phyloP scores from a whole-genome alignment of 2,329 filamentous ascomycete genomes.

The Chaetomium strumarium region DNA sequence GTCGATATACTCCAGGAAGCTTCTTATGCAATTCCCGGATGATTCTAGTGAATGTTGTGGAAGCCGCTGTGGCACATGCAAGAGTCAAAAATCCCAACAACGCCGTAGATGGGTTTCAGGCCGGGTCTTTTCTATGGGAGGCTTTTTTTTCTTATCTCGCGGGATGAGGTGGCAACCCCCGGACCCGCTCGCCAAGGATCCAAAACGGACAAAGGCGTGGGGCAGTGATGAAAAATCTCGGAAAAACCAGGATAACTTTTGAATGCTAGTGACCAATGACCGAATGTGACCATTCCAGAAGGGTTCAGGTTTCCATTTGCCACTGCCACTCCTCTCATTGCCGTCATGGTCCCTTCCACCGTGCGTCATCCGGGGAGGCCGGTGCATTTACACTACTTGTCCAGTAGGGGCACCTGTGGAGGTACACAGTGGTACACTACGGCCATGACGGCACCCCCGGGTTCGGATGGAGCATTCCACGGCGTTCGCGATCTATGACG shows the following conservation, averaged over 20 bases:
- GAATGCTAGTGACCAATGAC: slow-evolving; percentile 10
- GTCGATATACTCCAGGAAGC: slow-evolving; percentile 8
- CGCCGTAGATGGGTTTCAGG: slow-evolving; percentile 1
- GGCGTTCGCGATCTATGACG: not conserved
- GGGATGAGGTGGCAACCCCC: slow-evolving; percentile 13
- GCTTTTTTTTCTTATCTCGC: slow-evolving; percentile 15
- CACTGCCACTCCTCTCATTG: not conserved
- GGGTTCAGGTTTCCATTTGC: not conserved
- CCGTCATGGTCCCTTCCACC: not conserved
- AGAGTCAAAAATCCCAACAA: slow-evolving; percentile 3
- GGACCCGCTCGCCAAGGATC: slow-evolving; percentile 8
- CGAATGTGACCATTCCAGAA: not conserved
- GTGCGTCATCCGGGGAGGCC: slow-evolving; percentile 8
- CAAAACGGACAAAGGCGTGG: slow-evolving; percentile 3
- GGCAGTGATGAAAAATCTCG: slow-evolving; percentile 20
- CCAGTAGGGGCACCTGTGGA: not conserved
- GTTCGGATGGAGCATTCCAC: not conserved
- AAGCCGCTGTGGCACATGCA: slow-evolving; percentile 16
- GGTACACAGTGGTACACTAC: too few relatives aligned
- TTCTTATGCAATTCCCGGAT: not conserved
- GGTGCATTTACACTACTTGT: not conserved
- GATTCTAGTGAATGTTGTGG: slow-evolving; percentile 3
- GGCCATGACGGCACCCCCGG: not conserved
- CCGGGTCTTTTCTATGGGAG: slow-evolving; percentile 16
- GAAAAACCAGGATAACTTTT: slow-evolving; percentile 8